These are phyloP conservation scores for Termitomyces sp. DNA, from an alignment of 768 basidiomycete genomes.

Conservation along the genomic window DNA sequence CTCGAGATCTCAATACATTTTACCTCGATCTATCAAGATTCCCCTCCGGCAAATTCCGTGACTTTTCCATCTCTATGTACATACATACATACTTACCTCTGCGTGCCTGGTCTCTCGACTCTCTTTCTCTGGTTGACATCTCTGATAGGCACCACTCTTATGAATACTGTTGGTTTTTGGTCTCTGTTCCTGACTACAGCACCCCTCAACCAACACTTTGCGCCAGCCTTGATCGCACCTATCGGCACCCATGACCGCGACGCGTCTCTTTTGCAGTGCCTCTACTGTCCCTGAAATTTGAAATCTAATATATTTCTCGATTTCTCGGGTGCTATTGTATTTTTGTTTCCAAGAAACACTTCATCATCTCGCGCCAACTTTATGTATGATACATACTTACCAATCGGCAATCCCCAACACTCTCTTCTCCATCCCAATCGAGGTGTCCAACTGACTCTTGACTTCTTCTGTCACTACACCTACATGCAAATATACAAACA, in stretches of 20 bases:
- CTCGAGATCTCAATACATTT: slow-evolving; percentile 20
- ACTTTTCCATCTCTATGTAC: no score
- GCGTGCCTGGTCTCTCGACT: slow-evolving; percentile 11
- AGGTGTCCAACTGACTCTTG: background rate
- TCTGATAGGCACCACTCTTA: slow-evolving; percentile 20
- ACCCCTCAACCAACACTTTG: no score
- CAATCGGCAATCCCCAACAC: background rate
- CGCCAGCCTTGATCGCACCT: no score
- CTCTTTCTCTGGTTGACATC: slow-evolving; percentile 7
- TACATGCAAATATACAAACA: slow-evolving; percentile 1
- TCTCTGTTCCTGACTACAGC: slow-evolving; percentile 7
- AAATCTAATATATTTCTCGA: no score
- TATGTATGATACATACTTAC: background rate
- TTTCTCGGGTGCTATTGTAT: background rate
- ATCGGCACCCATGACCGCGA: no score
- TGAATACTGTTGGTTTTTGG: no score
- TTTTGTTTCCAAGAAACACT: background rate
- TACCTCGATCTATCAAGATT: slow-evolving; percentile 17
- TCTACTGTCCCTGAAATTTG: background rate
- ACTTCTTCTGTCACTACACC: background rate
- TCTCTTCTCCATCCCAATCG: slow-evolving; percentile 1
- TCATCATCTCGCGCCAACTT: background rate
- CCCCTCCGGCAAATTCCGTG: slow-evolving; percentile 11
- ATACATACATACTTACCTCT: no score
- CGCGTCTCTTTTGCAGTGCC: no score